These are phyloP conservation scores for Penicillium sp. DNA, from an alignment of 2,329 filamentous ascomycete species.

Conservation along the genomic window DNA sequence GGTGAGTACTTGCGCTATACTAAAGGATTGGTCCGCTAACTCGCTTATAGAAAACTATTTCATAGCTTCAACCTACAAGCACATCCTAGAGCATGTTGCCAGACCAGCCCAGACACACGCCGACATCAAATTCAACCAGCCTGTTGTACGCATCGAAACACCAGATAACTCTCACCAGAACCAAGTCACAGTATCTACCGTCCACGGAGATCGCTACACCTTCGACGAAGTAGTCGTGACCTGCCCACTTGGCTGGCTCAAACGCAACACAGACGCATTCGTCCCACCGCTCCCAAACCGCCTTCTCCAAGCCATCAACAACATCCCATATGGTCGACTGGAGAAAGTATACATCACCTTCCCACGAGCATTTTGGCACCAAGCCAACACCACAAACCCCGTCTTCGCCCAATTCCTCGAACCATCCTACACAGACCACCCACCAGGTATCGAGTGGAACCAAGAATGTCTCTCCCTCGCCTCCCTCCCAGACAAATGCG, in stretches of 20 bases:
- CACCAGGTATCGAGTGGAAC: slow-evolving; percentile 62
- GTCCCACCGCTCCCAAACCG: slow-evolving; percentile 40
- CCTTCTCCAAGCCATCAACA: slow-evolving; percentile 44
- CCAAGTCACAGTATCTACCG: slow-evolving; percentile 44
- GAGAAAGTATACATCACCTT: slow-evolving; percentile 61
- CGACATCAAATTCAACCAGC: slow-evolving; percentile 46
- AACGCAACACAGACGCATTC: slow-evolving; percentile 45
- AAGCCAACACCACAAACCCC: slow-evolving; percentile 37
- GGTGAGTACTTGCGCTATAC: slow-evolving; percentile 30
- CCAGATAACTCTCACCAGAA: slow-evolving; percentile 16
- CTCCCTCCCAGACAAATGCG: slow-evolving; percentile 52
- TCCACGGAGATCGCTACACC: slow-evolving; percentile 29
- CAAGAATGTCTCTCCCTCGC: slow-evolving; percentile 74
- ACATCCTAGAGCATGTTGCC: slow-evolving; percentile 52
- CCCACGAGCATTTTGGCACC: slow-evolving; percentile 69
- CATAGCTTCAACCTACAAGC: slow-evolving; percentile 56
- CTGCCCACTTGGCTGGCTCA: slow-evolving; percentile 51
- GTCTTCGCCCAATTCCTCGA: slow-evolving; percentile 73
- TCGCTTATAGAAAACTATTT: slow-evolving; percentile 54
- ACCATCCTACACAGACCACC: slow-evolving; percentile 60
- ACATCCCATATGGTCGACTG: slow-evolving; percentile 45
- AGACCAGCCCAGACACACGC: slow-evolving; percentile 46
- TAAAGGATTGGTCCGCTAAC: not conserved
- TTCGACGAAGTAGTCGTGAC: slow-evolving; percentile 53
- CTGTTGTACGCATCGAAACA: slow-evolving; percentile 40